Base-by-base conservation (phyloP, 2,329 filamentous ascomycete genomes). In the Aspergillus sp. region DNA sequence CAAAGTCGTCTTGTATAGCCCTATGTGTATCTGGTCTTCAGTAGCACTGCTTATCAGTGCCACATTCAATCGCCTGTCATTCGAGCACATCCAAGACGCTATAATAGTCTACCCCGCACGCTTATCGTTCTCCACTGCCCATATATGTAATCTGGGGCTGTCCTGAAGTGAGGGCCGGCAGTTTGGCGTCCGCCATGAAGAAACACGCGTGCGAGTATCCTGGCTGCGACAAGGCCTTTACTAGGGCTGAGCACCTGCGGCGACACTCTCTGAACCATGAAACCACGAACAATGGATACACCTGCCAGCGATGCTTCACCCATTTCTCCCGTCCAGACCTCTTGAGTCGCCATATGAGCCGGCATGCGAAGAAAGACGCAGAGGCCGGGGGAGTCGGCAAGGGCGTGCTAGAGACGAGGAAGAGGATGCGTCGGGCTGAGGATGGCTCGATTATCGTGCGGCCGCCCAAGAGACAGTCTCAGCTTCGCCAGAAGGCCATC, bases 271-370 rank as follows among this genome's bases (percentile, higher is more conserved):
- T 85, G 51, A 86, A 86, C 63, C 84, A 85, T 64, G 74, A 76
- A n/a, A 73, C 76, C 30, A 78, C 79, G 0, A 80, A 82, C 43
- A 79, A 79, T 38, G 67, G 66, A 3, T 67, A 67, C 58, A 85
- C 83, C 3, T 88, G 85, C 64, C 71, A 79, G 49, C 74, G 85
- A 64, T 88, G 85, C 61, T 79, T 80, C 56, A 83, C 83, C 26
- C 83, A 85, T 65, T 87, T 87, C 69, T 83, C 84, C 64, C 78
- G 85, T 44, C 81, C 80, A 24, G 85, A 87, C 68, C 71, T 87
- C 42, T 70, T 85, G 56, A 81, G 81, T 41, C 77, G 85, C 62
- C 85, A 88, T 68, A 81, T 86, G 75, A 67, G 70, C 49, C 76
- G 80, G 6, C 80, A 82, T 65, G 71, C 71, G n/a, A 79, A 80